Conservation (phyloP, 2,329 filamentous ascomycete species). For the Sodiomyces alkalinus region DNA sequence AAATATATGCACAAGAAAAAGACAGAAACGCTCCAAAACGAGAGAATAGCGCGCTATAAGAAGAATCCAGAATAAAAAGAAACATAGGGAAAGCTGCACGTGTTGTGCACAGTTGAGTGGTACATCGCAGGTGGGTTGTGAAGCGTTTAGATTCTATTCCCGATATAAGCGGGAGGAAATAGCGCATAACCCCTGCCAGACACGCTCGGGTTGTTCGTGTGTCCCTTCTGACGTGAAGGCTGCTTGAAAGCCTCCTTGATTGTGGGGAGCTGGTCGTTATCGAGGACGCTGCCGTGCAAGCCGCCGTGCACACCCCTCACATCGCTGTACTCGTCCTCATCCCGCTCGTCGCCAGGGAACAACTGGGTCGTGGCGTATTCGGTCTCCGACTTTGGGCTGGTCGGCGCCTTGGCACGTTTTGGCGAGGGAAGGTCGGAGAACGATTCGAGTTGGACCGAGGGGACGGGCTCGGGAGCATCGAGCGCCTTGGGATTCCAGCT, state of each 20-base stretch:
- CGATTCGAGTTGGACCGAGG: conserved; percentile 10
- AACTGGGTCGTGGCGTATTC: conserved; percentile 4
- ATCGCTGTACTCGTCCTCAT: conserved; percentile 3
- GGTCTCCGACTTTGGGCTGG: conserved; percentile 6
- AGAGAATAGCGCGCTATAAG: no score
- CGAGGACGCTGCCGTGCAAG: no score
- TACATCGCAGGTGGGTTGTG: no score
- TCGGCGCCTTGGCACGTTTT: conserved; percentile 3
- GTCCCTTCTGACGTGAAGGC: conserved; percentile 22
- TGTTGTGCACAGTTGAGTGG: no score
- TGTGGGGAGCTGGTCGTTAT: conserved; percentile 14
- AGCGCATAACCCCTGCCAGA: conserved; percentile 30
- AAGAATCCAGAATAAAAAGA: no score
- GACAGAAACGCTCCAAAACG: no score
- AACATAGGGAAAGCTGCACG: no score
- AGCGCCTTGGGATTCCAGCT: conserved; percentile 11
- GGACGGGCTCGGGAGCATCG: conserved; percentile 16
- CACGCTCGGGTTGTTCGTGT: conserved; percentile 29
- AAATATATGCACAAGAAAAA: no score
- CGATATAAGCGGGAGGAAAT: conserved; percentile 21
- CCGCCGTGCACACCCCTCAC: conserved; percentile 3
- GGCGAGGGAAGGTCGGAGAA: conserved; percentile 9
- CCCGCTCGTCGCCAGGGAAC: conserved; percentile 5
- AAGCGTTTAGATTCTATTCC: conserved; percentile 18
- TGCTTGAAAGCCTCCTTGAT: conserved; percentile 15